Percentiles rank a stretch among this genome's conserved stretches.
Conservation (phyloP, 1,284 basidiomycete species). For the Schizophyllum commune region DNA sequence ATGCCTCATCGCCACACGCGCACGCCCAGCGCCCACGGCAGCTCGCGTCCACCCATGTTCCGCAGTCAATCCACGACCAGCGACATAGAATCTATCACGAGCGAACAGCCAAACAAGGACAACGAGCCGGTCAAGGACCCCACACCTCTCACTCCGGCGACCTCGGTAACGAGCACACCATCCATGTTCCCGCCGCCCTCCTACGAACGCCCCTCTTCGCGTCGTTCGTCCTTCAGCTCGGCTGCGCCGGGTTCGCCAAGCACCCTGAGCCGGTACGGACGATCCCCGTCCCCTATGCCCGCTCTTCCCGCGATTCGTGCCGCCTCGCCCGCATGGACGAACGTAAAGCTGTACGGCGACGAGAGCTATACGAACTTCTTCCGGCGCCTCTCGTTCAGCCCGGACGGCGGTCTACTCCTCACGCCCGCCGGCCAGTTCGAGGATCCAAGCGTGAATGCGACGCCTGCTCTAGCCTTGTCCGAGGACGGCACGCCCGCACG, state of each 20-base stretch:
- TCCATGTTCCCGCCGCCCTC: slow-evolving; percentile 74
- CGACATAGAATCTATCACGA: slow-evolving; percentile 38
- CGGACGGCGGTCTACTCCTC: slow-evolving; percentile 87
- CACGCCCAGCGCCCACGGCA: slow-evolving; percentile 44
- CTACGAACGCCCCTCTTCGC: slow-evolving; percentile 59
- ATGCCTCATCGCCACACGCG: slow-evolving; percentile 63
- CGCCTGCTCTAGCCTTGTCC: slow-evolving; percentile 15
- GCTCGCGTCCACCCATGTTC: slow-evolving; percentile 46
- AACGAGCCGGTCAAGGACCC: slow-evolving; percentile 29
- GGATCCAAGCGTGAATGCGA: slow-evolving; percentile 63
- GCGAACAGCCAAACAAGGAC: slow-evolving; percentile 32
- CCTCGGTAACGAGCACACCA: slow-evolving; percentile 35
- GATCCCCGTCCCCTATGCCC: slow-evolving; percentile 88
- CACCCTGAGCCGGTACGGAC: slow-evolving; percentile 59
- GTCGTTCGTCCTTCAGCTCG: slow-evolving; percentile 83
- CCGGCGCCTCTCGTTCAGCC: slow-evolving; percentile 87
- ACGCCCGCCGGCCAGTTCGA: slow-evolving; percentile 97
- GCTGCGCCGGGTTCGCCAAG: slow-evolving; percentile 66
- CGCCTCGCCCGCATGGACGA: slow-evolving; percentile 33
- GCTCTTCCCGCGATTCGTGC: slow-evolving; percentile 82
- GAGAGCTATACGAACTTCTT: slow-evolving; percentile 97
- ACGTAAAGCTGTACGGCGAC: slow-evolving; percentile 79
- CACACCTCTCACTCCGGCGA: slow-evolving; percentile 43
- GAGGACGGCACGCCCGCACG: slow-evolving; percentile 36
- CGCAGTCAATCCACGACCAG: slow-evolving; percentile 69